These are phyloP conservation scores for Stylosanthes scabra DNA, from an alignment of 331 rosid genomes.

Conservation along the genomic window DNA sequence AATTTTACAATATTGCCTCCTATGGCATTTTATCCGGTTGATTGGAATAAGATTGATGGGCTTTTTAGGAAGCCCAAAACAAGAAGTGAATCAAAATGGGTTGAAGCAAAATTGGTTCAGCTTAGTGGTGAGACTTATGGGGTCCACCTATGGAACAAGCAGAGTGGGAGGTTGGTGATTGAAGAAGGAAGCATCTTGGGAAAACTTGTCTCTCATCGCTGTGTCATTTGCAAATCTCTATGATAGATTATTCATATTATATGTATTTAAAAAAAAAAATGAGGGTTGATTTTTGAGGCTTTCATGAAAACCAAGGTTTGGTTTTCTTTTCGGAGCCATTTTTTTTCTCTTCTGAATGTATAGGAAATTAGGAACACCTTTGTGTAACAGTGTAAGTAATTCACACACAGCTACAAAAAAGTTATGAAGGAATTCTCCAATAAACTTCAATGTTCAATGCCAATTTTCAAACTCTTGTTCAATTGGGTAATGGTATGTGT, in stretches of 20 bases:
- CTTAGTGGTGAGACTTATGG: conserved; percentile 58
- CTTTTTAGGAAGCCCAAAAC: conserved; percentile 54
- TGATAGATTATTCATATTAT: conserved; percentile 19
- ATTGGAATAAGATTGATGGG: conserved; percentile 63
- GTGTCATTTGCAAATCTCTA: conserved; percentile 53
- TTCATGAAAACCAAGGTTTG: conserved; percentile 21
- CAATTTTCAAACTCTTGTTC: background rate
- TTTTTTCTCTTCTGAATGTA: conserved; percentile 16
- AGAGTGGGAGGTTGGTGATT: conserved; percentile 54
- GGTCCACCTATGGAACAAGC: conserved; percentile 75
- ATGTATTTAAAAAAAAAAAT: background rate
- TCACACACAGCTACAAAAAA: conserved; percentile 15
- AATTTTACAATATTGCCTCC: conserved; percentile 60
- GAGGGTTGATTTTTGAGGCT: background rate
- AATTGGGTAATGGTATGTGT: too few relatives aligned
- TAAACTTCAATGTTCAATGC: conserved; percentile 2
- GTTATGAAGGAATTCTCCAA: conserved; percentile 12
- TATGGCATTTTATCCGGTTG: conserved; percentile 66
- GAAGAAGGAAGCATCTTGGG: conserved; percentile 73
- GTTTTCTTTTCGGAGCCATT: background rate
- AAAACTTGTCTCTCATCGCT: conserved; percentile 60
- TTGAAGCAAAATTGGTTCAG: conserved; percentile 55
- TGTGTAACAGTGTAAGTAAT: conserved; percentile 33
- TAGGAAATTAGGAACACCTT: conserved; percentile 24
- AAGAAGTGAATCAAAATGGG: conserved; percentile 54